Evolutionary conservation across 306 rosid species (phyloP).

Genomic region (Trifolium subterraneum): DNA sequence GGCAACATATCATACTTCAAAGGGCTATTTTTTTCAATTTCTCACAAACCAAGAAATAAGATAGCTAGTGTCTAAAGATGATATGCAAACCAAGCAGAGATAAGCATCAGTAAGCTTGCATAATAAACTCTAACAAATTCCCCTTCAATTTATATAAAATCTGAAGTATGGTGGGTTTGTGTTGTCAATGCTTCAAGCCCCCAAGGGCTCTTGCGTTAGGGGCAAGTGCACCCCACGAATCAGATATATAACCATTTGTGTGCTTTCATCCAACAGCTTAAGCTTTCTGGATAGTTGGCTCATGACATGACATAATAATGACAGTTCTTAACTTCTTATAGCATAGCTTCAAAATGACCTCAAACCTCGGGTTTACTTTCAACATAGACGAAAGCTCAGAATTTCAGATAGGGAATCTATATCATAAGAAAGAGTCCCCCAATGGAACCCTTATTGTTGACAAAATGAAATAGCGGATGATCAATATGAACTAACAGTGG

Average conservation of each 20-base stretch:
- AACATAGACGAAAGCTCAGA: background rate
- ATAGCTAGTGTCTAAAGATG: constrained; percentile 15
- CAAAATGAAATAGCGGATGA: background rate
- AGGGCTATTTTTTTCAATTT: background rate
- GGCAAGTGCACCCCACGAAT: background rate
- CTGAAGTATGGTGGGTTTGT: constrained; percentile 1
- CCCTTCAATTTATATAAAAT: constrained; percentile 17
- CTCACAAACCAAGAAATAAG: constrained; percentile 23
- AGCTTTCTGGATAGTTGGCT: background rate
- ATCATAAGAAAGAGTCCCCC: constrained; percentile 1
- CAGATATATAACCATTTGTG: constrained; percentile 6
- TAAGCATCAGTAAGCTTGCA: background rate
- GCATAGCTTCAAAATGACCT: background rate
- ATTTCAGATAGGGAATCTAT: background rate
- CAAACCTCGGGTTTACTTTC: background rate
- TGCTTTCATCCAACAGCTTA: background rate
- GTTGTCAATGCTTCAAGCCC: background rate
- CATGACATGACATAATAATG: background rate
- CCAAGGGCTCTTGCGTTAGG: background rate
- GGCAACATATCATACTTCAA: constrained; percentile 22
- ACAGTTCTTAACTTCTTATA: background rate
- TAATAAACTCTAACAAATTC: background rate
- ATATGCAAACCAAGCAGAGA: constrained; percentile 26
- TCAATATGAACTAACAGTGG: constrained; percentile 9
- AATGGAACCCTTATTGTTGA: background rate